These are phyloP conservation scores for Cupressus sempervirens DNA, from an alignment of 75 land plant genomes.

Conservation along the genomic window DNA sequence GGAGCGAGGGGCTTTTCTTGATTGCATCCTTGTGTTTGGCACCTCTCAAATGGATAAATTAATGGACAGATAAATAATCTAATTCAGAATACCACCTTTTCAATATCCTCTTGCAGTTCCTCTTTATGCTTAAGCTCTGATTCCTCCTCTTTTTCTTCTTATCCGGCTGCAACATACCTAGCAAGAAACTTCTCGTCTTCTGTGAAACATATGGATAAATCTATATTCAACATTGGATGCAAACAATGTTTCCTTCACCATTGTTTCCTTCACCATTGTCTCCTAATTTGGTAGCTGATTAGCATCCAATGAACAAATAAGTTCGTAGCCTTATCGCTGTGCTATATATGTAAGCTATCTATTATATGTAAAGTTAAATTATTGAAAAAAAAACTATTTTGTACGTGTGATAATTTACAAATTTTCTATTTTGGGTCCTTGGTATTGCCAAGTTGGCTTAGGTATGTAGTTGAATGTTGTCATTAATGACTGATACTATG, in stretches of 20 bases:
- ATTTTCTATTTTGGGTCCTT: not conserved
- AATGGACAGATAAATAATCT: not conserved
- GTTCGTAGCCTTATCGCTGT: not conserved
- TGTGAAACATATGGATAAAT: not conserved
- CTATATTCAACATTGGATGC: not conserved
- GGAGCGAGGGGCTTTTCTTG: not conserved
- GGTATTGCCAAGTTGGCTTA: too few relatives aligned
- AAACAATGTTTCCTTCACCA: not conserved
- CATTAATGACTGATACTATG: too few relatives aligned
- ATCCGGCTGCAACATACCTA: too few relatives aligned
- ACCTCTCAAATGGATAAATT: not conserved
- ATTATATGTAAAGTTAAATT: not conserved
- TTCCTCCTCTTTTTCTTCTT: too few relatives aligned
- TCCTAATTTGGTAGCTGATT: not conserved
- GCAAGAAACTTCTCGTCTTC: not conserved
- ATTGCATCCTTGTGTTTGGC: not conserved
- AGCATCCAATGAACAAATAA: not conserved
- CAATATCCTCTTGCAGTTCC: too few relatives aligned
- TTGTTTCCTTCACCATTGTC: not conserved
- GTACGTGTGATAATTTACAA: not conserved
- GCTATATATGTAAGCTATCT: not conserved
- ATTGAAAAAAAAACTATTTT: not conserved
- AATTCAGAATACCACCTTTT: not conserved
- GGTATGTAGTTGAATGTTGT: too few relatives aligned
- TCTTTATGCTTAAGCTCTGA: too few relatives aligned